These are phyloP conservation scores for Citrus reticulata DNA, from an alignment of 345 rosid genomes.

Conservation along the genomic window DNA sequence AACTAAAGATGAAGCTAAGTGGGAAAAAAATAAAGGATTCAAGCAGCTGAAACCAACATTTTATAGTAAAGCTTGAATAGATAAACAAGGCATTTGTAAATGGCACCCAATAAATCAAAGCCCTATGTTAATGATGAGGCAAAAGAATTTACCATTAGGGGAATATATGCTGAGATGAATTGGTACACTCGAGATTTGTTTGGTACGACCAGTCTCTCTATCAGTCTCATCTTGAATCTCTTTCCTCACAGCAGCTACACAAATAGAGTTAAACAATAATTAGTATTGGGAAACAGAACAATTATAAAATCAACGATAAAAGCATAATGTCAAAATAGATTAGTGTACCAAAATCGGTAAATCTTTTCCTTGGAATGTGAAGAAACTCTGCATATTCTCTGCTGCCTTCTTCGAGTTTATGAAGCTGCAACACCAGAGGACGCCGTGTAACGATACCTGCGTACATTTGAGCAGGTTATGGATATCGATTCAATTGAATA, in stretches of 20 bases:
- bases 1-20: background rate
- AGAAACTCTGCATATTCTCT: constrained; percentile 98
- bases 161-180: constrained; percentile 98
- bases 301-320: background rate
- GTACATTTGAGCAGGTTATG: constrained; percentile 11
- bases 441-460: constrained; percentile 95
- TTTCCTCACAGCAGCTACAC: constrained; percentile 92
- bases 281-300: background rate
- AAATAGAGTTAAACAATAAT: background rate
- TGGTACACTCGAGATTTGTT: constrained; percentile 90
- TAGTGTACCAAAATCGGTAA: constrained; percentile 78
- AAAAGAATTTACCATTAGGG: constrained; percentile 55
- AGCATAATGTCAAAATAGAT: background rate
- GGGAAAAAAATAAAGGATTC: background rate
- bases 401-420: constrained; percentile 84
- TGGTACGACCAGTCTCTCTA: constrained; percentile 90
- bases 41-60: background rate
- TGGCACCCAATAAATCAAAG: background rate
- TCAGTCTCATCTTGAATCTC: constrained; percentile 99
- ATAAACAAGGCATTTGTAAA: background rate
- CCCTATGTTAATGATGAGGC: background rate
- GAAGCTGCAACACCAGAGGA: constrained; percentile 98
- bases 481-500: background rate
- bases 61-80: background rate
- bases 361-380: constrained; percentile 77